Evolutionary conservation across 2,329 filamentous ascomycete genomes (phyloP).

Genomic region (Aspergillus sp.): DNA sequence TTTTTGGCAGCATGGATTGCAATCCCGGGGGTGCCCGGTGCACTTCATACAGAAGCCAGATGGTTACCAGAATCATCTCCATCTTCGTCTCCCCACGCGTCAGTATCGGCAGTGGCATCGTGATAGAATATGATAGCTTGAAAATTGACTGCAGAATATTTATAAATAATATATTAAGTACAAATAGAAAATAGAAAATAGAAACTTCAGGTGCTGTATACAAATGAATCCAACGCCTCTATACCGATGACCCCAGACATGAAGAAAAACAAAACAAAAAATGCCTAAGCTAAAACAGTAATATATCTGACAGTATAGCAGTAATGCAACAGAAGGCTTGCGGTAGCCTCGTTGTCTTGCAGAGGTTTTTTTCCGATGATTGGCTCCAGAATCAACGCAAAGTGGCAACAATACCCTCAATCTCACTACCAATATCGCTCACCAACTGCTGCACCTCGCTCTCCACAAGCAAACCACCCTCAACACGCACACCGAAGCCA

Average conservation of each 20-base stretch:
- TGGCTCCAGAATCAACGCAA: not conserved
- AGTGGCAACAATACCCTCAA: constrained; percentile 10
- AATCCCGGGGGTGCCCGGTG: constrained; percentile 47
- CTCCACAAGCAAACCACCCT: constrained; percentile 14
- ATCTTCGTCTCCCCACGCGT: constrained; percentile 47
- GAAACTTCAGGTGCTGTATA: too few species aligned
- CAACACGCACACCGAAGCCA: constrained; percentile 22
- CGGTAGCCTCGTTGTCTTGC: too few species aligned
- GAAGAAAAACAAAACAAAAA: too few species aligned
- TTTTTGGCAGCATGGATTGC: constrained; percentile 40
- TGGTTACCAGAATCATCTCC: constrained; percentile 41
- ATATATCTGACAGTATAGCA: too few species aligned
- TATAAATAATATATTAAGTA: too few species aligned
- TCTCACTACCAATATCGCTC: constrained; percentile 11
- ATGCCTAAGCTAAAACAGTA: too few species aligned
- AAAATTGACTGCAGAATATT: constrained; percentile 18
- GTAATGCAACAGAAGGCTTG: too few species aligned
- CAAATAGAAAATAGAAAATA: too few species aligned
- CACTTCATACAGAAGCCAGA: constrained; percentile 42
- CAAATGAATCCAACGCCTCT: too few species aligned
- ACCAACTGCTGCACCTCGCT: constrained; percentile 12
- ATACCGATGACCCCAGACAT: too few species aligned
- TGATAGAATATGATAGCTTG: constrained; percentile 47
- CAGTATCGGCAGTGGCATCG: constrained; percentile 46
- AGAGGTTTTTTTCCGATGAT: not conserved